These are phyloP conservation scores for Naganishia onofrii DNA, from an alignment of 768 basidiomycete species.

Conservation along the genomic window DNA sequence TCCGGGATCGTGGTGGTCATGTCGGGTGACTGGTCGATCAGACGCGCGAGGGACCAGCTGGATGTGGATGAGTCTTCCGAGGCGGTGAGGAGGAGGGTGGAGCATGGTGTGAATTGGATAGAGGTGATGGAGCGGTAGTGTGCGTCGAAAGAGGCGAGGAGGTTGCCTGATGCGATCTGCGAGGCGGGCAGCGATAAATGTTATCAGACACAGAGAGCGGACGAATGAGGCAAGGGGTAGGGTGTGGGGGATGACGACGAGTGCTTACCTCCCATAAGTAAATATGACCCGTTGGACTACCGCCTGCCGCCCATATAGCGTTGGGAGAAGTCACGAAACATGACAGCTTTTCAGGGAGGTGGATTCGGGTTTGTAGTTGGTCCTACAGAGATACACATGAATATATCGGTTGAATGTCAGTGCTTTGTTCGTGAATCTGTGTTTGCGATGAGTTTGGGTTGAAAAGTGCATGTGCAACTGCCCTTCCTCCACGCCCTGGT, in stretches of 20 bases:
- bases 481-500: too few species aligned
- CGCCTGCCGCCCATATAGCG: slow-evolving; percentile 79
- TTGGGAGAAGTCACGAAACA: slow-evolving; percentile 71
- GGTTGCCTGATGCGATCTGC: slow-evolving; percentile 86
- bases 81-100: slow-evolving; percentile 73
- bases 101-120: slow-evolving; percentile 78
- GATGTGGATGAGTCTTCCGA: slow-evolving; percentile 85
- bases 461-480: too few species aligned
- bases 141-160: slow-evolving; percentile 88
- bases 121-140: slow-evolving; percentile 88
- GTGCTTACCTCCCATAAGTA: slow-evolving; percentile 88
- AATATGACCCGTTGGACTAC: slow-evolving; percentile 80
- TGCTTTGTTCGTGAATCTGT: too few species aligned
- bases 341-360: slow-evolving; percentile 83
- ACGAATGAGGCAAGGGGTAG: too few species aligned
- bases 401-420: too few species aligned
- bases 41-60: slow-evolving; percentile 75
- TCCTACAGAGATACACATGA: slow-evolving; percentile 65
- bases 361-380: slow-evolving; percentile 78
- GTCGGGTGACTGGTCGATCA: slow-evolving; percentile 42
- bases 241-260: too few species aligned
- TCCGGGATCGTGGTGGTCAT: slow-evolving; percentile 56
- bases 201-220: too few species aligned
- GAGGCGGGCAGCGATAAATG: too few species aligned
- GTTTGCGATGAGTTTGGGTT: too few species aligned